These are phyloP conservation scores for Nicotiana obtusifolia DNA, from an alignment of 257 asterid genomes.

Conservation along the genomic window DNA sequence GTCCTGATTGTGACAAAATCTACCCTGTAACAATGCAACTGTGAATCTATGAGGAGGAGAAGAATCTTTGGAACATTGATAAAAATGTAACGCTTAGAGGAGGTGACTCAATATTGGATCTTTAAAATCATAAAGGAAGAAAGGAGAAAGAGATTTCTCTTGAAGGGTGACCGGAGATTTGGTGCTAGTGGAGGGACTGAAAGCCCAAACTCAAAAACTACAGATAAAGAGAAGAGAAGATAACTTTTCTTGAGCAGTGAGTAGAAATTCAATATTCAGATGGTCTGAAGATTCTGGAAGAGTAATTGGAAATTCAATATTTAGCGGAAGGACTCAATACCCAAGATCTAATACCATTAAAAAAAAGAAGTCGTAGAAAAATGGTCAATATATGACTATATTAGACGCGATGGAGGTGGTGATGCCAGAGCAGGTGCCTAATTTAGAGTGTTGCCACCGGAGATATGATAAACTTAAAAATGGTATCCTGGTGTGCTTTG, in stretches of 20 bases:
- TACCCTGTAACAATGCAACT: no score
- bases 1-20: no score
- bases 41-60: no score
- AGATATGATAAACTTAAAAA: background rate
- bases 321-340: background rate
- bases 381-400: background rate
- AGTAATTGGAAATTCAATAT: background rate
- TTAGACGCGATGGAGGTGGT: background rate
- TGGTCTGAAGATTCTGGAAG: background rate
- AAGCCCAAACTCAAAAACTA: background rate
- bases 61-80: no score
- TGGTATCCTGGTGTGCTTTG: no score
- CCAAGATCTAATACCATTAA: background rate
- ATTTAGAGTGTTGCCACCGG: background rate
- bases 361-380: background rate
- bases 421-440: background rate
- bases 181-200: background rate
- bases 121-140: background rate
- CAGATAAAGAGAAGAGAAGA: background rate
- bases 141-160: background rate
- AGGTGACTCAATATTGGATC: no score
- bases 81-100: no score
- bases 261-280: background rate
- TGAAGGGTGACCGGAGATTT: background rate
- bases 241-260: background rate